phyloP scores from a whole-genome alignment of 352 stramenopile species.

The Pythium sp. region DNA sequence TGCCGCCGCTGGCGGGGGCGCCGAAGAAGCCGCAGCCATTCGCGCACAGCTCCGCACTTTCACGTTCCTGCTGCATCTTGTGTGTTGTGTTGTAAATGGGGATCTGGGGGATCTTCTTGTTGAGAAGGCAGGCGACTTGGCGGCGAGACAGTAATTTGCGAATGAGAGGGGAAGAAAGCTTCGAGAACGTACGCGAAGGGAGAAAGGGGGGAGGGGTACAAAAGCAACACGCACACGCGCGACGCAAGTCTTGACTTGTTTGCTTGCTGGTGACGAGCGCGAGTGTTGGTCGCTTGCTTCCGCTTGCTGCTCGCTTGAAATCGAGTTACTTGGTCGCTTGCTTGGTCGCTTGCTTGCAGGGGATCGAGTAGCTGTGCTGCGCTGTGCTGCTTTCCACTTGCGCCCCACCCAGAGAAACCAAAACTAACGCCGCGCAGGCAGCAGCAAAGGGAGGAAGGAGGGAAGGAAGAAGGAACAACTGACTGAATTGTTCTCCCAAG shows the following conservation, averaged over 20 bases:
- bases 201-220: conserved; percentile 6
- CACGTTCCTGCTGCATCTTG: conserved; percentile 78
- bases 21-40: conserved; percentile 83
- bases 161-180: conserved; percentile 4
- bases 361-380: background rate
- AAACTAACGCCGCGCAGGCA: conserved; percentile 34
- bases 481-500: background rate
- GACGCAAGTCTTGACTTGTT: background rate
- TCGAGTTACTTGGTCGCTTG: background rate
- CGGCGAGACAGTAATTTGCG: conserved; percentile 2
- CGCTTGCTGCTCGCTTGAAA: background rate
- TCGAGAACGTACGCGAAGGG: conserved; percentile 4
- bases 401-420: conserved; percentile 58
- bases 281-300: background rate
- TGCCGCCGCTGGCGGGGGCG: conserved; percentile 58
- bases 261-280: background rate
- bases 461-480: background rate
- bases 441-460: background rate
- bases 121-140: background rate
- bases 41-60: conserved; percentile 67
- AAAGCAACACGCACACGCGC: background rate
- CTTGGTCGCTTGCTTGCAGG: background rate
- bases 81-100: background rate
- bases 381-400: conserved; percentile 16
- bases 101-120: background rate